Conservation (phyloP, 331 rosid species). For the Phaseolus coccineus region DNA sequence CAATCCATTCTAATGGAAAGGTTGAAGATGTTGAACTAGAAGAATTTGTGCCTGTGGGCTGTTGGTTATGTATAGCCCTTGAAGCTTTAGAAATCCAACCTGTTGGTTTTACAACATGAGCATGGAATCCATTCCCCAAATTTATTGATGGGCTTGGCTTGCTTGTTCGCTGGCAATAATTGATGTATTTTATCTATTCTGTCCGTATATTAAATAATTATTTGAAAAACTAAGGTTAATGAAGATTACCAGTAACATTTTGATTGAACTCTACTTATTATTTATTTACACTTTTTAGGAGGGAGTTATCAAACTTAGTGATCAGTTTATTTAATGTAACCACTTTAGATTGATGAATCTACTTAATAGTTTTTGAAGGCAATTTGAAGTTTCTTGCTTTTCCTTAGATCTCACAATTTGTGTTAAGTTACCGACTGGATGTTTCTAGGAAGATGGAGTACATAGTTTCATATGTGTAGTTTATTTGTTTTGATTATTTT, state of each 20-base stretch:
- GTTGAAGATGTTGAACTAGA: slow-evolving; percentile 11
- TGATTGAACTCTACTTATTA: background rate
- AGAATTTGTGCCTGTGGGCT: background rate
- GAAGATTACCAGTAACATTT: slow-evolving; percentile 6
- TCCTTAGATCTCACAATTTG: background rate
- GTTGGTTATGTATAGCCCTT: background rate
- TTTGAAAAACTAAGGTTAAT: slow-evolving; percentile 1
- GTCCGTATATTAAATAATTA: slow-evolving; percentile 12
- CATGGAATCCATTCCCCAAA: background rate
- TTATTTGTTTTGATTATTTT: slow-evolving; percentile 12
- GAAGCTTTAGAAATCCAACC: slow-evolving; percentile 19
- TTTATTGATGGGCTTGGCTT: background rate
- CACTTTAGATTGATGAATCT: background rate
- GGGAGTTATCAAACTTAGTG: background rate
- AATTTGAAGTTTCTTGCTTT: background rate
- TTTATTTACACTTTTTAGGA: background rate
- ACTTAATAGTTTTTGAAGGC: background rate
- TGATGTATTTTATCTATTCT: slow-evolving; percentile 1
- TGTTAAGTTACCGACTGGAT: slow-evolving; percentile 6
- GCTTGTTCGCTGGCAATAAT: slow-evolving; percentile 13
- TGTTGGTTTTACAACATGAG: background rate
- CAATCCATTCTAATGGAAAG: background rate
- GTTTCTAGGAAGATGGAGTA: background rate
- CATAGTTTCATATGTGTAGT: background rate
- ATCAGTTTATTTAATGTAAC: background rate